Base-by-base conservation (phyloP, 129 eudicot species). In the Escallonia herrerae region DNA sequence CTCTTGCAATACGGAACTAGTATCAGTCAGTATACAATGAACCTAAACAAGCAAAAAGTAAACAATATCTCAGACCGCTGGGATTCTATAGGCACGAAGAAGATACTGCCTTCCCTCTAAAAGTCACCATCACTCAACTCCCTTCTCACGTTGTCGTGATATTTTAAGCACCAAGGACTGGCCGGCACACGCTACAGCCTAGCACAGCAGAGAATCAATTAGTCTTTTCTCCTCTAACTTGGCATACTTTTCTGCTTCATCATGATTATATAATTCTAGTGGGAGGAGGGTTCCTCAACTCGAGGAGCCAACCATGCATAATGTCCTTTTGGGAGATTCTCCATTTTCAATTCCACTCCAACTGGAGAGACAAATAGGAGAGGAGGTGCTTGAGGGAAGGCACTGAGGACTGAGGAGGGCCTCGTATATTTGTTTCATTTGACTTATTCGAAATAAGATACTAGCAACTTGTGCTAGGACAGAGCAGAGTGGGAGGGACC, bases 51-150 rank as follows among this genome's bases (percentile, higher is more conserved):
- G 39, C 49, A 63, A 65, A 9, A 58, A 49, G 22, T 43, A 68
- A 9, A 46, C 39, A 75, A 10, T 46, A 60, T 59, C 55, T 12
- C 66, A 40, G 73, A 66, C 65, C 15, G 60, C 42, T 62, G 43
- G 58, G 78, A 82, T 70, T 78, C 64, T 37, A 54, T 71, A 63
- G 66, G 78, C 71, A 64, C 5, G 47, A 60, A 59, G 68, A 80
- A 77, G 79, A 80, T 80, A 76, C 61, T 58, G 54, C 53, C 56
- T 8, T 61, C 12, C 83, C 80, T 71, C 74, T 79, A 70, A 71
- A 69, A 72, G 76, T 75, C 79, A 80, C 86, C 69, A 68, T 77
- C 81, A 84, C 66, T 67, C 68, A 56, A 80, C 72, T 60, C 78
- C 63, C 51, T 63, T 58, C 22, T 56, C 75, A 54, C 68, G 58